Conservation (phyloP, 2,329 filamentous ascomycete species). For the Aspergillus ochraceus region DNA sequence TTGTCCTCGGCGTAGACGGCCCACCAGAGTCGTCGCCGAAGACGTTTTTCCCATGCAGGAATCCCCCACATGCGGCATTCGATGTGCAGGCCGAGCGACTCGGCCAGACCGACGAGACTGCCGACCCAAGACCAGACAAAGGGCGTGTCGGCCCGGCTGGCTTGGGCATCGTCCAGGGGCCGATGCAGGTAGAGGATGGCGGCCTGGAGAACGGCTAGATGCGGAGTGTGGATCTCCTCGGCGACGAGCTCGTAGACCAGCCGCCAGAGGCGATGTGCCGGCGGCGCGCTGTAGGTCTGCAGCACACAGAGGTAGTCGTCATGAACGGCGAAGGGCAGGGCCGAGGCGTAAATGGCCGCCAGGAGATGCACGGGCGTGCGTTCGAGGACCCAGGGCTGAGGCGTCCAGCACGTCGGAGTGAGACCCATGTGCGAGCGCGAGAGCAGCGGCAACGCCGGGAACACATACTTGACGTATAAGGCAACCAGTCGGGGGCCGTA, state of each 20-base stretch:
- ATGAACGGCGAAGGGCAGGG: constrained; percentile 32
- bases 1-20: constrained; percentile 42
- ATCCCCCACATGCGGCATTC: constrained; percentile 41
- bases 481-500: constrained; percentile 25
- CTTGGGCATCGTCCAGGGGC: constrained; percentile 21
- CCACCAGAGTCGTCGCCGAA: constrained; percentile 43
- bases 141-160: constrained; percentile 31
- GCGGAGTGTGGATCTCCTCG: constrained; percentile 33
- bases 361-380: constrained; percentile 29
- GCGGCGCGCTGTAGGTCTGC: constrained; percentile 26
- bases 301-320: constrained; percentile 32
- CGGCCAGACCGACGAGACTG: constrained; percentile 34
- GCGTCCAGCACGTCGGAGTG: constrained; percentile 18
- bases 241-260: constrained; percentile 32
- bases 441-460: constrained; percentile 31
- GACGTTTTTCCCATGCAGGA: constrained; percentile 39
- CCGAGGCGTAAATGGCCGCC: constrained; percentile 34
- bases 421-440: constrained; percentile 31
- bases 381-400: constrained; percentile 20
- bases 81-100: constrained; percentile 37
- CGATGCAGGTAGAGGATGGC: constrained; percentile 34
- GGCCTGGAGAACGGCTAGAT: constrained; percentile 33
- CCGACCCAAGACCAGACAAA: constrained; percentile 42
- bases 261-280: constrained; percentile 29
- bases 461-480: constrained; percentile 32